Conservation (phyloP, 345 rosid genomes). For the Salix viminalis region DNA sequence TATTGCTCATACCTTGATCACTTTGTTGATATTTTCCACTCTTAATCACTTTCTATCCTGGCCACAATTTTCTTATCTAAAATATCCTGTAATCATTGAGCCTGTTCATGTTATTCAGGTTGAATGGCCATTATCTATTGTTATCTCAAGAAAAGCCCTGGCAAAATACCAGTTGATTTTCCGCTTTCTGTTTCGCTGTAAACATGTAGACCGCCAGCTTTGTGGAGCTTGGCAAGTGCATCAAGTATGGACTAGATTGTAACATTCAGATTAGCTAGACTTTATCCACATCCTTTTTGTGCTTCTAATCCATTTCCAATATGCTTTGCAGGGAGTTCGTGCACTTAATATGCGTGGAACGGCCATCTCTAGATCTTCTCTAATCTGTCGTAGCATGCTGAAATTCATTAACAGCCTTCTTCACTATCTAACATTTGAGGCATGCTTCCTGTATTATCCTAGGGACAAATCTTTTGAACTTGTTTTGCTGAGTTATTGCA, state of each 20-base stretch:
- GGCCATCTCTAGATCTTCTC: constrained; percentile 80
- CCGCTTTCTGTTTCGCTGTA: constrained; percentile 87
- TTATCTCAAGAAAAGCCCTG: constrained; percentile 82
- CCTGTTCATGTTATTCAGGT: constrained; percentile 48
- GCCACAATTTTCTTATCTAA: neutral
- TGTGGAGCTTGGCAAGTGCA: constrained; percentile 96
- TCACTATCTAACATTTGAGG: constrained; percentile 97
- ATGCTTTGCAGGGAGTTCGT: constrained; percentile 63
- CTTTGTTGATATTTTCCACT: neutral
- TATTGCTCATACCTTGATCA: neutral
- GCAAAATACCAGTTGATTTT: constrained; percentile 87
- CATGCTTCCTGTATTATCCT: constrained; percentile 33
- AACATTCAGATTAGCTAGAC: neutral
- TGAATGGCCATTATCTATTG: constrained; percentile 92
- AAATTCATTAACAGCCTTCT: constrained; percentile 89
- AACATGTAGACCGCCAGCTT: constrained; percentile 94
- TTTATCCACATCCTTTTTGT: constrained; percentile 8
- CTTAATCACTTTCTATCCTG: neutral
- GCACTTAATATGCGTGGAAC: constrained; percentile 66
- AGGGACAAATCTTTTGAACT: neutral
- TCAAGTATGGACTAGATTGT: constrained; percentile 55
- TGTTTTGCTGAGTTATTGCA: neutral
- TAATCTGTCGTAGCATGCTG: constrained; percentile 97
- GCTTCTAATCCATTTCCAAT: constrained; percentile 22
- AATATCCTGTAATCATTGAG: neutral